Evolutionary conservation across 1,284 basidiomycete genomes (phyloP).

Genomic region (Neotropicomus parvogracilis): DNA sequence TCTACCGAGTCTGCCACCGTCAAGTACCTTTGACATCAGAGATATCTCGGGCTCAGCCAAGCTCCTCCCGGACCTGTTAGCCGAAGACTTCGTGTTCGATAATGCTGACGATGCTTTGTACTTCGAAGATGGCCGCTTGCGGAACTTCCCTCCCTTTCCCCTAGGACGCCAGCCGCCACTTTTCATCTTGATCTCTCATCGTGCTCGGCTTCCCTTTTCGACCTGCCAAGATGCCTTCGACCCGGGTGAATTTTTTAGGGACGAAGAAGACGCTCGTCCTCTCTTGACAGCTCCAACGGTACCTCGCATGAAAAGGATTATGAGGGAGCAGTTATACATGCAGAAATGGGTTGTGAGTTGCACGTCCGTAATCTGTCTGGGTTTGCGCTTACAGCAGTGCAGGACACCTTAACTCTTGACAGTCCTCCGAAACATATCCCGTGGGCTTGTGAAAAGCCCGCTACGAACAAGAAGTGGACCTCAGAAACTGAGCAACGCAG

Average conservation of each 20-base stretch:
- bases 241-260: slow-evolving; percentile 18
- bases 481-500: slow-evolving; percentile 37
- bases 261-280: slow-evolving; percentile 15
- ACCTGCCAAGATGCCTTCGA: slow-evolving; percentile 26
- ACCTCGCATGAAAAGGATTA: slow-evolving; percentile 49
- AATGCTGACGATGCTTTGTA: slow-evolving; percentile 6
- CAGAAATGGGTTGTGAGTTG: slow-evolving; percentile 52
- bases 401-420: slow-evolving; percentile 33
- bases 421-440: slow-evolving; percentile 43
- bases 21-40: slow-evolving; percentile 29
- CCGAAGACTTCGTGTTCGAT: slow-evolving; percentile 13
- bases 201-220: slow-evolving; percentile 27
- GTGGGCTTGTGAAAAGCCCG: slow-evolving; percentile 40
- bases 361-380: background rate
- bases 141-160: slow-evolving; percentile 27
- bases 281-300: slow-evolving; percentile 46
- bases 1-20: slow-evolving; percentile 16
- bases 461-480: slow-evolving; percentile 39
- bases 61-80: slow-evolving; percentile 21
- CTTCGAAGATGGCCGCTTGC: slow-evolving; percentile 15
- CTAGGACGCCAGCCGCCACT: slow-evolving; percentile 22
- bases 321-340: slow-evolving; percentile 48
- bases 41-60: slow-evolving; percentile 21
- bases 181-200: slow-evolving; percentile 26
- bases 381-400: slow-evolving; percentile 11